phyloP scores from a whole-genome alignment of 202 grass and related monocot genomes.

The Dendrocalamus latiflorus region DNA sequence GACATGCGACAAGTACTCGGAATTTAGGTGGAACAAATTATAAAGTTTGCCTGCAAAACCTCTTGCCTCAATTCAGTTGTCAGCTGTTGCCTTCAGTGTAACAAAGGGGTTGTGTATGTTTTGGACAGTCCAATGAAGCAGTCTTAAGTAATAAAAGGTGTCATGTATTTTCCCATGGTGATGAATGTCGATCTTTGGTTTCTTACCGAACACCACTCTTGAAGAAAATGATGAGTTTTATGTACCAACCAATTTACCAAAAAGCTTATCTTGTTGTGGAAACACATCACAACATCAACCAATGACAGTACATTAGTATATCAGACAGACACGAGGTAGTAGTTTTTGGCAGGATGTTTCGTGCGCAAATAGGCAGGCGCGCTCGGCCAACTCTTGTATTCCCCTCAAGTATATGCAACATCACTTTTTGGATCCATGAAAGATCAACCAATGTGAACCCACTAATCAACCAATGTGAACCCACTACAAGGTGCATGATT shows the following conservation, averaged over 20 bases:
- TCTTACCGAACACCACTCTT: neutral
- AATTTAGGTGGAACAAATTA: neutral
- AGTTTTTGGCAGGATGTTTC: neutral
- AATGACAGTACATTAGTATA: neutral
- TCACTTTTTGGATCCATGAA: neutral
- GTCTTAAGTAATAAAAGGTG: too few relatives aligned
- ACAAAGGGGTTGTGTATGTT: neutral
- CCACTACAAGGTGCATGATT: conserved; percentile 31
- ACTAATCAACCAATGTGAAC: conserved; percentile 17
- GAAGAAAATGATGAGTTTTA: neutral
- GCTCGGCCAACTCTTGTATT: neutral
- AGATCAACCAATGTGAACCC: conserved; percentile 13
- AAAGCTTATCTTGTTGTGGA: neutral
- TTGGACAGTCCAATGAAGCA: neutral
- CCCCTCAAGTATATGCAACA: conserved; percentile 5
- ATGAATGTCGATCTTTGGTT: neutral
- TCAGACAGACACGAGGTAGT: neutral
- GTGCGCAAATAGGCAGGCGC: neutral
- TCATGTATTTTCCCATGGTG: neutral
- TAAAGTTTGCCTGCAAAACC: neutral
- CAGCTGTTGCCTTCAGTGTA: neutral
- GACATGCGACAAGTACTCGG: neutral
- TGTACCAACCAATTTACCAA: neutral
- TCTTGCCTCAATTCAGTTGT: neutral
- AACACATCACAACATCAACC: neutral